Evolutionary conservation across 345 rosid genomes (phyloP), one percentile per base, ranked within the genome.

Genomic region (Streptanthus diversifolius): DNA sequence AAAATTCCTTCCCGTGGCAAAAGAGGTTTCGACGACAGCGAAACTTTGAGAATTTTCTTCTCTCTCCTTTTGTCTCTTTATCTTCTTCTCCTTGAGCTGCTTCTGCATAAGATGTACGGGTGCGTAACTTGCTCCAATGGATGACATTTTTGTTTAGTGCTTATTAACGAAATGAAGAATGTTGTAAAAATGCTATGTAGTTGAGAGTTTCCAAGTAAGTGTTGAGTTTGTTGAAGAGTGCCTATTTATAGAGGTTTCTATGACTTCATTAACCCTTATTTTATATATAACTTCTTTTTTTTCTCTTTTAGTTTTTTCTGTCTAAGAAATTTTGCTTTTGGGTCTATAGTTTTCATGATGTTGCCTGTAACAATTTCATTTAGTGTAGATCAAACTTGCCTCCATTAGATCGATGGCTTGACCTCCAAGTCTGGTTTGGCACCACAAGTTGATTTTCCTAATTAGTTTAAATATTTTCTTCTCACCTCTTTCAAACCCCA

Each of bases 121-220:
- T 63, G 76, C 80, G 57, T 77, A 77, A 41, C 35, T 40, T 51
- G 77, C 80, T 77, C 73, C 80, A 5, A 66, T 66, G 72, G 77
- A 77, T 10, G 73, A 72, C 77, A 77, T 77, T 51, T 25, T 0
- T 53, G 43, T 24, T 47, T 11, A 3, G 17, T 36, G 21, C 49
- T 32, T 22, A 48, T 24, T 30, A 13, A 24, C 33, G 51, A 56
- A 11, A 45, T 36, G 18, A 44, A 2, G 18, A 44, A 2, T 66
- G 44, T 66, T 66, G 44, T 37, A 39, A 58, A 68, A 60, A 37
- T 27, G 7, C 17, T 25, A 45, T 59, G 22, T 39, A 19, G 35
- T 12, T 22, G 7, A 5, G 68, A 59, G 62, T 59, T 75, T 60
- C 3, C n/a, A 52, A 53, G 57, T 67, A 68, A 67, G n/a, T 56